Base-by-base conservation (phyloP, 805 yeast genomes). In the Candida michaelii region DNA sequence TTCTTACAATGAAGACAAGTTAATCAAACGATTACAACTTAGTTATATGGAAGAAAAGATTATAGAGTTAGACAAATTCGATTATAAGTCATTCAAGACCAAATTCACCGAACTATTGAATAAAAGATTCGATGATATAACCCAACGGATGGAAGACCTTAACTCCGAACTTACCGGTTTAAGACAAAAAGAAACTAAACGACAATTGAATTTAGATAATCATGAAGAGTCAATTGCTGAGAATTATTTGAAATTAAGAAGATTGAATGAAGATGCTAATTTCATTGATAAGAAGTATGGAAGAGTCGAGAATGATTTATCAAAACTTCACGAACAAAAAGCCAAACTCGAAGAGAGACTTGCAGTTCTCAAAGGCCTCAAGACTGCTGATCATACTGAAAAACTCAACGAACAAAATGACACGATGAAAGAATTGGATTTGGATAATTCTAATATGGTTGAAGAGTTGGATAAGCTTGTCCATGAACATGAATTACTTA, bases 251-350 rank as follows among this genome's bases (percentile, higher is more conserved):
- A 58, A 62, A 35, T 50, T 69, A 13, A 55, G 65, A 27, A 56
- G 59, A 34, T 51, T 65, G 27, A 70, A 66, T 45, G 74, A 68
- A 17, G 66, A 59, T 23, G 70, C 70, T 2, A 40, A 44, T 6
- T 31, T 54, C 6, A 56, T 54, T 8, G 76, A 70, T 37, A 58
- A 59, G 42, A 66, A 60, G 45, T 50, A 64, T 18, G 54, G 46
- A 11, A 58, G 62, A 27, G 58, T 61, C 1, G 74, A 70, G 14
- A 39, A 42, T 9, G 74, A 68, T 16, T 45, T 55, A 5, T 30
- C 43, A 3, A 60, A 55, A 27, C 40, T 47, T n/a, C 51, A 48
- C 10, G 54, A 49, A n/a, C 46, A 40, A 7, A 43, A 51, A 12
- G 38, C 41, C 5, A 55, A 54, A 18, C 30, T 49, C 3, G 48